A percentile compares a stretch with the other conserved stretches of the same genome.
phyloP scores from a whole-genome alignment of 306 rosid species.

The Castanospermum australe region DNA sequence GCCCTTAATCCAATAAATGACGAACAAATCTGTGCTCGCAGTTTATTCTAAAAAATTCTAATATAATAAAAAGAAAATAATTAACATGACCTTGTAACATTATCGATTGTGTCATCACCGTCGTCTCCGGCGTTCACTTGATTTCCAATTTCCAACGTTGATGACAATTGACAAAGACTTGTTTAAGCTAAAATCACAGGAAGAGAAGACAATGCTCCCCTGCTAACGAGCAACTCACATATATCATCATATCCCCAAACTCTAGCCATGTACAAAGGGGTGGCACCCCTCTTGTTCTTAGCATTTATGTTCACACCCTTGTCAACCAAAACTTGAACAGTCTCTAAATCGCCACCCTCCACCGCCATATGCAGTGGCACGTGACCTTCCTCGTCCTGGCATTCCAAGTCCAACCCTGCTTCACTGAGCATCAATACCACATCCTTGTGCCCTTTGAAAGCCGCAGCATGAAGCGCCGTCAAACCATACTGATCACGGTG shows the following conservation, averaged over 20 bases:
- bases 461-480: conserved; percentile 77
- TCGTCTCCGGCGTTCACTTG: background rate
- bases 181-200: background rate
- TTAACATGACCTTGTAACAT: background rate
- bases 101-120: background rate
- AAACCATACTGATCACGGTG: conserved; percentile 59
- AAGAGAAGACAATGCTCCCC: conserved; percentile 41
- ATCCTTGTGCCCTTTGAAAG: conserved; percentile 72
- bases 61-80: background rate
- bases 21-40: too few relatives aligned
- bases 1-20: background rate
- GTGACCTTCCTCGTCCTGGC: conserved; percentile 65
- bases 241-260: conserved; percentile 57
- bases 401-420: conserved; percentile 58
- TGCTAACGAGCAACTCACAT: conserved; percentile 46
- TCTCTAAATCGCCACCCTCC: conserved; percentile 53
- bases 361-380: conserved; percentile 75
- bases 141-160: background rate
- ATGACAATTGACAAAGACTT: background rate
- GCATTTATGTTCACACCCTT: conserved; percentile 57
- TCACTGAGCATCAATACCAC: conserved; percentile 45
- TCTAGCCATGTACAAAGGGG: conserved; percentile 67
- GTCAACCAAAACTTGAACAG: conserved; percentile 40
- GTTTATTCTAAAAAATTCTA: background rate
- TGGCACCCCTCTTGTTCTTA: conserved; percentile 46